Conservation (phyloP, 2,329 filamentous ascomycete species). For the Verticillium klebahnii region DNA sequence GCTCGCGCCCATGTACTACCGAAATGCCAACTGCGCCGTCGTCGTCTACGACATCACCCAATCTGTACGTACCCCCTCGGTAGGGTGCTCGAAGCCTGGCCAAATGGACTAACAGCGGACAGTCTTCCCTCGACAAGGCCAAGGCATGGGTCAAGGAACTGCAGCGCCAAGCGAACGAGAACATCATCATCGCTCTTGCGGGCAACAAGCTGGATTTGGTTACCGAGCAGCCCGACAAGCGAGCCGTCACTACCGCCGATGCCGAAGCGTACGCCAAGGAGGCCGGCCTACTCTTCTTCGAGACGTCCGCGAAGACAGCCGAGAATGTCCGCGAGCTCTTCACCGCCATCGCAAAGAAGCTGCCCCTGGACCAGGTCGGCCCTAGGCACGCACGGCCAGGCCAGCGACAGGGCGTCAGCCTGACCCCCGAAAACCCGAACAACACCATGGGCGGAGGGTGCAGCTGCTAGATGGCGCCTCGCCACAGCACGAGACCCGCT, state of each 20-base stretch:
- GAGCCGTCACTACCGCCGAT: conserved; percentile 82
- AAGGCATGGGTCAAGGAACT: conserved; percentile 99
- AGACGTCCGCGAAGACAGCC: conserved; percentile 95
- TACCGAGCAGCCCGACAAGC: conserved; percentile 90
- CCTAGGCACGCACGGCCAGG: conserved; percentile 74
- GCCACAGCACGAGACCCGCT: background rate
- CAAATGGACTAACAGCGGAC: conserved; percentile 7
- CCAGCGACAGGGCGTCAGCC: conserved; percentile 54
- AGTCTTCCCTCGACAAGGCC: conserved; percentile 97
- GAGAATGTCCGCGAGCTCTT: conserved; percentile 96
- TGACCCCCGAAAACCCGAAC: conserved; percentile 52
- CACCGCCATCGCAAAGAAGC: conserved; percentile 95
- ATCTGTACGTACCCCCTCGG: conserved; percentile 61
- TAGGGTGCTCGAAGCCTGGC: too few species aligned
- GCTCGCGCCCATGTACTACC: conserved; percentile 98
- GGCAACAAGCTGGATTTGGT: conserved; percentile 98
- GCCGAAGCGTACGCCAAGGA: conserved; percentile 94
- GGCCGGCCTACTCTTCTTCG: conserved; percentile 93
- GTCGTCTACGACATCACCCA: conserved; percentile 99
- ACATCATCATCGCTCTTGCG: conserved; percentile 96
- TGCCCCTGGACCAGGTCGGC: conserved; percentile 94
- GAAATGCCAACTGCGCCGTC: conserved; percentile 98
- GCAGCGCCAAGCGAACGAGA: conserved; percentile 97
- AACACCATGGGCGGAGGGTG: conserved; percentile 53
- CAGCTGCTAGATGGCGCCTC: conserved; percentile 42